Base-by-base conservation (phyloP, 345 rosid species). In the Dipteronia sinensis region DNA sequence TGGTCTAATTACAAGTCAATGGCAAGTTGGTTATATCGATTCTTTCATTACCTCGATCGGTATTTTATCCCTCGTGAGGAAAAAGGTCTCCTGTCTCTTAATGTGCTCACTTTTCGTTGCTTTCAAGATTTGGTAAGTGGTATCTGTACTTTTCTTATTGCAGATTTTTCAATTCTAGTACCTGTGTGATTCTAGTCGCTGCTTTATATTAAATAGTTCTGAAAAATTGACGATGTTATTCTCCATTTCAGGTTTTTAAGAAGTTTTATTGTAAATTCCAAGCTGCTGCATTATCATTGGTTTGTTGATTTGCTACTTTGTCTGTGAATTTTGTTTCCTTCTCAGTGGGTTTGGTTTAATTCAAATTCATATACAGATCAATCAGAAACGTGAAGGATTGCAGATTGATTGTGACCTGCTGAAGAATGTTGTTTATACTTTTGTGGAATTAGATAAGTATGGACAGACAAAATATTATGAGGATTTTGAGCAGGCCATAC, bases 1-100 rank as follows among this genome's bases (percentile, higher is more conserved):
- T 82, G 81, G 84, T 82, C 84, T 10, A 78, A 82, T 58, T 82
- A 82, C 74, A 82, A 65, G 76, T 44, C 69, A 53, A 82, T 82
- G 84, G 76, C 74, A 58, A 82, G 49, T 29, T 78, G 84, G 84
- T 77, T 78, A 49, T 82, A 79, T 62, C 76, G 64, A 65, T 78
- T 78, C 73, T 82, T 78, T 59, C 76, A 74, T 38, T 78, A 78
- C 63, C 81, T 82, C 53, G 79, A 78, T 65, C 82, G 84, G 70
- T 47, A 19, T 72, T 82, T 82, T 70, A 65, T 71, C 44, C 78
- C 68, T 59, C 66, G 53, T 51, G 19, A 0, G 34, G 34, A 3
- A 46, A 46, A 12, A 16, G 6, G 6, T 31, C 34, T 25, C 71
- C 74, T 63, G 59, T 69, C 79, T 16, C 79, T 78, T 46, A 40